Base-by-base conservation (phyloP, 768 basidiomycete genomes). In the Amylocystis lapponica region DNA sequence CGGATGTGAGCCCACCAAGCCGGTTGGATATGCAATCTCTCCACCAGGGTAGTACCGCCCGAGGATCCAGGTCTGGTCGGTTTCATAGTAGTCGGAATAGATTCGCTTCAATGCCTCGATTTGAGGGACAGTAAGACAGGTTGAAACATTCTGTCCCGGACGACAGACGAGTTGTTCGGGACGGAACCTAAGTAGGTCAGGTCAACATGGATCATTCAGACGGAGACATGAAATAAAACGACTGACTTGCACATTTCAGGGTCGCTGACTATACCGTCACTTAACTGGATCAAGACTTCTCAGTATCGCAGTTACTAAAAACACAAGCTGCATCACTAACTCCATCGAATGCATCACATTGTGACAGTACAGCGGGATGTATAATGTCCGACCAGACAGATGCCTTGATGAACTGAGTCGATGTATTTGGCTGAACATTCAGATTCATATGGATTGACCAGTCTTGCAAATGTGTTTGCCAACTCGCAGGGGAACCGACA, bases 321-420 rank as follows among this genome's bases (percentile, higher is more conserved):
- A n/a, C n/a, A n/a, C 19, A 16, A 27, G n/a, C 17, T 6, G 16
- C 13, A 10, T 42, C n/a, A n/a, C 50, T 19, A 27, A 61, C 55
- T 12, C 63, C 63, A 41, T 65, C 63, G n/a, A 62, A 31, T 3
- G 29, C 51, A 36, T 65, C 63, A 39, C 63, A 65, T 41, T 65
- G 63, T 25, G n/a, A 46, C 39, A 65, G 43, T 10, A 62, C n/a
- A 39, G 63, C 63, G 13, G 57, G 46, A 17, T 55, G 53, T 16
- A 65, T 53, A 14, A 59, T 41, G n/a, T 55, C 37, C 4, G 19
- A 20, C 61, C 63, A 64, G 40, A 51, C 35, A 12, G 49, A 41
- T 7, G 52, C 32, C 5, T 58, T 49, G 20, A 64, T 64, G 38
- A 57, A 64, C 7, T 52, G 51, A 7, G 43, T 39, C 23, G 52